Base-by-base conservation (phyloP, 1,284 basidiomycete species). In the Microbotryum violaceum region DNA sequence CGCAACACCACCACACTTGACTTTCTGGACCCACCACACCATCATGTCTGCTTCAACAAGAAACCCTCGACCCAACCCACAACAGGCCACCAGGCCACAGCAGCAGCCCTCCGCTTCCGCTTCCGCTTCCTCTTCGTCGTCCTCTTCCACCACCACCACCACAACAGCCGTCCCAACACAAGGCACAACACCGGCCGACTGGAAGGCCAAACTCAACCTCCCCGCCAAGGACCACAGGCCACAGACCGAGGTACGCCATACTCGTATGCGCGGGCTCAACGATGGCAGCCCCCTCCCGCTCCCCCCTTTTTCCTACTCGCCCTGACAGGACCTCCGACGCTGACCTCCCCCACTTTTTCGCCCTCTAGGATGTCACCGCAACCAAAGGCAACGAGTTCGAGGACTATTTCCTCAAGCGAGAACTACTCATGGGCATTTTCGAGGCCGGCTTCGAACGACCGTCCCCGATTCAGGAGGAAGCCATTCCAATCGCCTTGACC, bases 361-460 rank as follows among this genome's bases (percentile, higher is more conserved):
- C 21, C n/a, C 37, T 16, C n/a, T 66, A 81, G 80, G 92, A 97
- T 79, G 92, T 97, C 58, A 89, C 86, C 42, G 85, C 85, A 8
- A 93, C 89, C 25, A 89, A 91, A 77, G 92, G 91, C 63, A 81
- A 85, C 71, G 89, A 93, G 74, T 97, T 94, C 72, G 92, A 97
- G 77, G 87, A 90, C 72, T 87, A 88, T 81, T 82, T 79, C 62
- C 80, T 89, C 70, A 83, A 85, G 61, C 83, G 87, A 65, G 87
- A 66, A 57, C 82, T 89, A 63, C 81, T 91, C 70, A 90, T 91
- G 89, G 89, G 89, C 64, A 93, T 96, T 74, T 96, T 92, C 73
- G 91, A 94, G 79, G 92, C 91, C 68, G 92, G 92, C 60, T 98
- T 97, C 76, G 96, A 98, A 77, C 85, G 83, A 70, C 94, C 96